These are phyloP conservation scores for Lasiosphaeria ovina DNA, from an alignment of 495 filamentous ascomycete species.

Conservation along the genomic window DNA sequence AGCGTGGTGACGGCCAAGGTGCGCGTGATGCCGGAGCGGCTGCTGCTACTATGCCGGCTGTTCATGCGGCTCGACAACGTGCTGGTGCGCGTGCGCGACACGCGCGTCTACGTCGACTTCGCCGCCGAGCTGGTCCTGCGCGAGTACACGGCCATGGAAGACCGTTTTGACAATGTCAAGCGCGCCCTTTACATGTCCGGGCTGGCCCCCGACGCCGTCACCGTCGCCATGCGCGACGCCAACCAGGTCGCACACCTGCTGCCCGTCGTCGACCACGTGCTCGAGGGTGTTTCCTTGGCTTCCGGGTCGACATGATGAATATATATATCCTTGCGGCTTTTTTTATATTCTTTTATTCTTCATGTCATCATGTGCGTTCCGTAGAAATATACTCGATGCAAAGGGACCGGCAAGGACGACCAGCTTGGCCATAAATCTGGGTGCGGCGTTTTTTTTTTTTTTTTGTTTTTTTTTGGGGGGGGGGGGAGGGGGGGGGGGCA, in stretches of 20 bases:
- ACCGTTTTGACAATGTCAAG: slow-evolving; percentile 71
- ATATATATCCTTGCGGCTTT: too few relatives aligned
- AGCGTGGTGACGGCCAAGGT: slow-evolving; percentile 83
- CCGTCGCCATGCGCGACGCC: slow-evolving; percentile 76
- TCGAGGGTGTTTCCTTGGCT: slow-evolving; percentile 41
- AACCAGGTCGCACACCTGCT: slow-evolving; percentile 73
- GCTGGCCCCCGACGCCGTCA: slow-evolving; percentile 62
- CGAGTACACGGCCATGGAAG: slow-evolving; percentile 84
- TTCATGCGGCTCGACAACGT: slow-evolving; percentile 94
- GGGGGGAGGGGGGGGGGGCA: too few relatives aligned
- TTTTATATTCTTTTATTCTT: too few relatives aligned
- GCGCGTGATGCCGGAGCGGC: slow-evolving; percentile 81
- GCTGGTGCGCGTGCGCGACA: slow-evolving; percentile 81
- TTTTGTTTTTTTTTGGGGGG: too few relatives aligned
- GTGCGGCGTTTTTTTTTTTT: too few relatives aligned
- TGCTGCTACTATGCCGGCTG: slow-evolving; percentile 81
- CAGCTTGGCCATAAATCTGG: too few relatives aligned
- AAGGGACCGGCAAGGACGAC: too few relatives aligned
- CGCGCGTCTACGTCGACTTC: slow-evolving; percentile 90
- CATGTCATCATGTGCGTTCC: too few relatives aligned
- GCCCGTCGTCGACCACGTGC: slow-evolving; percentile 60
- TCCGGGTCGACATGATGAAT: too few relatives aligned
- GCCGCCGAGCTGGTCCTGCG: slow-evolving; percentile 73
- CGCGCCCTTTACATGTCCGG: slow-evolving; percentile 69
- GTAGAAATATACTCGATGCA: too few relatives aligned